A percentile compares a stretch with the other conserved stretches of the same genome.
These are phyloP conservation scores for Cucurbita argyrosperma DNA, from an alignment of 306 rosid genomes.

Conservation along the genomic window DNA sequence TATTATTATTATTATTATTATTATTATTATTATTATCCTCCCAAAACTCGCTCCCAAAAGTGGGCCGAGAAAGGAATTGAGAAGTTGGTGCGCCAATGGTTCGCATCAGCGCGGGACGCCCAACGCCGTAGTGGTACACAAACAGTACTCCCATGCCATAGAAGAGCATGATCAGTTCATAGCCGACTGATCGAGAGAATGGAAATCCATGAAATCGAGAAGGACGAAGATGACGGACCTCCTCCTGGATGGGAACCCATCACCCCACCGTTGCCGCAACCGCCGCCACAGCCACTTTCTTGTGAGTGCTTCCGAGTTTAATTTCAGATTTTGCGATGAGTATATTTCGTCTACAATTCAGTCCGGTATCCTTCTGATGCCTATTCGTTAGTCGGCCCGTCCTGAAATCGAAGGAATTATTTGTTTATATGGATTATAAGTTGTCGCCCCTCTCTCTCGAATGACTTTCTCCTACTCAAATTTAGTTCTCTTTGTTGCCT, in stretches of 20 bases:
- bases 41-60: too few species aligned
- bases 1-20: too few species aligned
- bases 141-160: background rate
- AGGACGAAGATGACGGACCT: conserved; percentile 66
- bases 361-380: too few species aligned
- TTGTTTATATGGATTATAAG: too few species aligned
- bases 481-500: too few species aligned
- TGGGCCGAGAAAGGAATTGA: too few species aligned
- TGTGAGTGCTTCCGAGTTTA: conserved; percentile 16
- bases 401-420: too few species aligned
- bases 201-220: conserved; percentile 18
- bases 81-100: background rate
- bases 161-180: background rate
- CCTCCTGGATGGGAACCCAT: conserved; percentile 56
- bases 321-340: background rate
- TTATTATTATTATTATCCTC: too few species aligned
- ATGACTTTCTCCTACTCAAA: too few species aligned
- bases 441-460: too few species aligned
- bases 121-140: background rate
- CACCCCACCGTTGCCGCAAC: conserved; percentile 12
- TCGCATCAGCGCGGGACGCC: background rate
- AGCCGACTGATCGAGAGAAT: background rate
- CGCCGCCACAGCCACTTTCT: conserved; percentile 17
- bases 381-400: too few species aligned
- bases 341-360: too few species aligned